These are phyloP conservation scores for Climacium dendroides DNA, from an alignment of 225 moss, liverwort and hornwort species.

Conservation along the genomic window DNA sequence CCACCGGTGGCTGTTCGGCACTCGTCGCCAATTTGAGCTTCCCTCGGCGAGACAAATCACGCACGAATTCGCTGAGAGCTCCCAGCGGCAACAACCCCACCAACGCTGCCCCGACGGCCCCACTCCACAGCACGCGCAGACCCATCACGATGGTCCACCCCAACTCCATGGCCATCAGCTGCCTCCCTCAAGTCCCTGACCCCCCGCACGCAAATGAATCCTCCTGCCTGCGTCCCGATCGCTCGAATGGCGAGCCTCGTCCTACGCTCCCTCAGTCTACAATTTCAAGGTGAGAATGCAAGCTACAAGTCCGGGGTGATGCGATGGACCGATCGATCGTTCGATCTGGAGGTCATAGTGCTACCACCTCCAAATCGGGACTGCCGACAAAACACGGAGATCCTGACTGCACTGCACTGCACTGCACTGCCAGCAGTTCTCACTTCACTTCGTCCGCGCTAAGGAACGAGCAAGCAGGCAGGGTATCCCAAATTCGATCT, in stretches of 20 bases:
- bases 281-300: neutral
- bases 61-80: conserved; percentile 23
- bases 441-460: neutral
- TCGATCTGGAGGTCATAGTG: neutral
- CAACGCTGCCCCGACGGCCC: neutral
- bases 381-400: neutral
- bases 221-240: neutral
- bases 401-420: neutral
- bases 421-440: neutral
- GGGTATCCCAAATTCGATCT: neutral
- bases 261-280: neutral
- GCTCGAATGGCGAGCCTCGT: neutral
- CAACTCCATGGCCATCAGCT: neutral
- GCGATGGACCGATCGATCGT: neutral
- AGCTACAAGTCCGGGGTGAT: too few species aligned
- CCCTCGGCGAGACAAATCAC: conserved; percentile 26
- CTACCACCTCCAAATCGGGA: neutral
- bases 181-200: neutral
- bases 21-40: conserved; percentile 29
- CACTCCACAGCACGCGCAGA: conserved; percentile 24
- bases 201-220: neutral
- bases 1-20: conserved; percentile 11
- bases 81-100: conserved; percentile 37
- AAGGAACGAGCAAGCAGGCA: neutral
- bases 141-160: neutral